A percentile compares a stretch with the other conserved stretches of the same genome.
Evolutionary conservation across 139 green algal genomes (phyloP).

Genomic region (Coelastrella sp.): DNA sequence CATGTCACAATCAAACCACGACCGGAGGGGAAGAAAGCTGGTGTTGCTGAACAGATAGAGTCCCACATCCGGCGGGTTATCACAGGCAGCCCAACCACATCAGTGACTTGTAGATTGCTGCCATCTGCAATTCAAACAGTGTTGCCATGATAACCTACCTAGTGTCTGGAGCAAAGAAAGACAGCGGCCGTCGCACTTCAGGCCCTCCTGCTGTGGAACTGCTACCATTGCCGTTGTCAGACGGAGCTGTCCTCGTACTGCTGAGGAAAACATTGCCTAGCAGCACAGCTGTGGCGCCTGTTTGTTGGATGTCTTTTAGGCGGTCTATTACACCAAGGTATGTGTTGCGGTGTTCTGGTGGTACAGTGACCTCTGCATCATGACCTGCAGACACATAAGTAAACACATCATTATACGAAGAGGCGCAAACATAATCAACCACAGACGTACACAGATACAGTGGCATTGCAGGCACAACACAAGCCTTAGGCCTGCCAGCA

Average conservation of each 20-base stretch:
- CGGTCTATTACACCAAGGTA: slow-evolving; percentile 77
- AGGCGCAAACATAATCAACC: no score
- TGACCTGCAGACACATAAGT: slow-evolving; percentile 34
- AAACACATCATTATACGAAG: not conserved
- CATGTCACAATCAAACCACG: no score
- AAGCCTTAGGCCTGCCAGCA: no score
- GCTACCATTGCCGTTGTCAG: not conserved
- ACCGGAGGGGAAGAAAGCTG: no score
- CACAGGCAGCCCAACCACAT: no score
- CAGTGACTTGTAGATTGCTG: no score
- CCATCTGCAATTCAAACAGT: no score
- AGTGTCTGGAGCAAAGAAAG: slow-evolving; percentile 69
- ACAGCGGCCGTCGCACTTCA: slow-evolving; percentile 50
- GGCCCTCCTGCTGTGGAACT: not conserved
- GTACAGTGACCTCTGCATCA: slow-evolving; percentile 55
- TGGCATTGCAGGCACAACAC: no score
- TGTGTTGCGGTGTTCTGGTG: slow-evolving; percentile 64
- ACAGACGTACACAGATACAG: no score
- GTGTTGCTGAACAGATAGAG: no score
- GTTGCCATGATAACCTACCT: no score
- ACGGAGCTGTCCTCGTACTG: slow-evolving; percentile 21
- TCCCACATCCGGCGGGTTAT: no score
- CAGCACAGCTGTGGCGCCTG: slow-evolving; percentile 72
- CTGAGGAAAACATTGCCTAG: slow-evolving; percentile 61
- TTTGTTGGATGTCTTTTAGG: slow-evolving; percentile 53